A percentile compares a stretch with the other conserved stretches of the same genome.
Conservation (phyloP, 2,329 filamentous ascomycete genomes). For the Aplosporella prunicola region DNA sequence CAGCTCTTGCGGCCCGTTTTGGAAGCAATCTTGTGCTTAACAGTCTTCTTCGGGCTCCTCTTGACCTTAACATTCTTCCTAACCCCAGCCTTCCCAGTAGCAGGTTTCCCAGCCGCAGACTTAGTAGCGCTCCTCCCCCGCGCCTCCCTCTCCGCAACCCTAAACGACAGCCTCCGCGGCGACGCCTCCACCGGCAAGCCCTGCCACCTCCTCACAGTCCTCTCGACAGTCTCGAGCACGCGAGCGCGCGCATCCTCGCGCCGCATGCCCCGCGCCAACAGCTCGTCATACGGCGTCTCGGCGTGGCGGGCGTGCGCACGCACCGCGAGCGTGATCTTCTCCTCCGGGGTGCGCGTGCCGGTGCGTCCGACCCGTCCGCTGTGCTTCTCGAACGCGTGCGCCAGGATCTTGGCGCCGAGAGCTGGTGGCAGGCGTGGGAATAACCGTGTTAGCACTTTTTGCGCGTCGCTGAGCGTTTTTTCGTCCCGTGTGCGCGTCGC, state of each 20-base stretch:
- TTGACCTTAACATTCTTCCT: neutral
- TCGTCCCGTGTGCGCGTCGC: slow-evolving; percentile 27
- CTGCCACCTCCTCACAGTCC: slow-evolving; percentile 18
- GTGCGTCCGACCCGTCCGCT: slow-evolving; percentile 42
- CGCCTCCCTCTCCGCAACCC: neutral
- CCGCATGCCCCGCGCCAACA: slow-evolving; percentile 20
- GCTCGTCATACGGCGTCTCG: slow-evolving; percentile 39
- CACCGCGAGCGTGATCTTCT: slow-evolving; percentile 39
- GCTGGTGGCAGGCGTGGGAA: slow-evolving; percentile 35
- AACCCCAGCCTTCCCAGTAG: too few species aligned
- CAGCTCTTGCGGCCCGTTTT: too few species aligned
- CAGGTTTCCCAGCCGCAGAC: too few species aligned
- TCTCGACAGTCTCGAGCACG: slow-evolving; percentile 17
- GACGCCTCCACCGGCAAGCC: neutral
- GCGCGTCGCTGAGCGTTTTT: slow-evolving; percentile 16
- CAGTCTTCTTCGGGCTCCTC: too few species aligned
- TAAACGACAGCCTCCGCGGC: neutral
- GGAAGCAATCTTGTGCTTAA: too few species aligned
- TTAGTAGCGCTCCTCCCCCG: neutral
- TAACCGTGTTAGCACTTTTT: slow-evolving; percentile 24
- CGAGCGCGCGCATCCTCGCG: slow-evolving; percentile 19
- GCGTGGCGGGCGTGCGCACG: slow-evolving; percentile 41
- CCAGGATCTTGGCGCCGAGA: slow-evolving; percentile 28
- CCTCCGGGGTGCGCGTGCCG: slow-evolving; percentile 26
- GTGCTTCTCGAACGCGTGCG: slow-evolving; percentile 37